These are phyloP conservation scores for Apiotrichum brassicae DNA, from an alignment of 1,284 basidiomycete genomes.

Conservation along the genomic window DNA sequence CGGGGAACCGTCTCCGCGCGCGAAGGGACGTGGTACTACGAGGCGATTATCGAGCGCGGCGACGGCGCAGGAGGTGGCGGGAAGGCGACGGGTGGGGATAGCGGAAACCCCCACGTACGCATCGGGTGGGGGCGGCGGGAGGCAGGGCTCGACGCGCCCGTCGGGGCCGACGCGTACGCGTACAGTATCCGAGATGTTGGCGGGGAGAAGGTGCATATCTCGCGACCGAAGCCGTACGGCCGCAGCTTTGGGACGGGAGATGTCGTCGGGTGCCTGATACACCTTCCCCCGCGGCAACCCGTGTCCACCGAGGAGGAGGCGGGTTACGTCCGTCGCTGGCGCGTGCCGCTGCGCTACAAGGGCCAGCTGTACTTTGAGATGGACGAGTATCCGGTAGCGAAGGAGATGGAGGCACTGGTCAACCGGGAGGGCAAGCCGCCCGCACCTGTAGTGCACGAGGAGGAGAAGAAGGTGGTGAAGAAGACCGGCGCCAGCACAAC, in stretches of 20 bases:
- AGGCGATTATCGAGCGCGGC: slow-evolving; percentile 72
- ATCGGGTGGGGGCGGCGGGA: slow-evolving; percentile 90
- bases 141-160: slow-evolving; percentile 84
- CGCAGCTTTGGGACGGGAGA: slow-evolving; percentile 70
- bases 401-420: slow-evolving; percentile 87
- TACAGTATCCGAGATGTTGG: slow-evolving; percentile 87
- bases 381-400: slow-evolving; percentile 80
- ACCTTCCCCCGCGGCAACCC: slow-evolving; percentile 59
- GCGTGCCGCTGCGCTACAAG: slow-evolving; percentile 88
- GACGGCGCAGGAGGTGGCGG: slow-evolving; percentile 52
- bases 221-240: slow-evolving; percentile 72
- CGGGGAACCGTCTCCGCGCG: slow-evolving; percentile 83
- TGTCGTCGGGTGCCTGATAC: slow-evolving; percentile 67
- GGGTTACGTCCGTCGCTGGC: slow-evolving; percentile 70
- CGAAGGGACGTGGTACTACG: slow-evolving; percentile 91
- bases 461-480: slow-evolving; percentile 46
- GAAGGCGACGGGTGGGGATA: slow-evolving; percentile 28
- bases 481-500: slow-evolving; percentile 19
- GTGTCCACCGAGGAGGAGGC: slow-evolving; percentile 56
- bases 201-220: slow-evolving; percentile 82
- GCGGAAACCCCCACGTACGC: slow-evolving; percentile 62
- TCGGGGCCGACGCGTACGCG: slow-evolving; percentile 87
- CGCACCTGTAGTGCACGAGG: slow-evolving; percentile 7
- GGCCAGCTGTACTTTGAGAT: slow-evolving; percentile 96
- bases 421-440: slow-evolving; percentile 53